These are phyloP conservation scores for Fusarium napiforme DNA, from an alignment of 2,329 filamentous ascomycete genomes.

Conservation along the genomic window DNA sequence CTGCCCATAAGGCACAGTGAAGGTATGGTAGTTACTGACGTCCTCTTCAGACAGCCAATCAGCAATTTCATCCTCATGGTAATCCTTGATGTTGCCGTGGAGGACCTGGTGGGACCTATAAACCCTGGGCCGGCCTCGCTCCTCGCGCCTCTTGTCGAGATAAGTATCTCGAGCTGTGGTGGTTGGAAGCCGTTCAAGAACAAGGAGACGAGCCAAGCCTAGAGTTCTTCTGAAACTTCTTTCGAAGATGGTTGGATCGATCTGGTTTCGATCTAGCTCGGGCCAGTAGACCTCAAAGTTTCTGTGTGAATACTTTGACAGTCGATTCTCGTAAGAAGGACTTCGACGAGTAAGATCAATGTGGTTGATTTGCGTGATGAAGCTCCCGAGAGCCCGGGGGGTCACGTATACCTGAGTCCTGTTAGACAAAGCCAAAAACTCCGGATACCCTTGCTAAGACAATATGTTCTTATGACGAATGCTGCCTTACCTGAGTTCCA, in stretches of 20 bases:
- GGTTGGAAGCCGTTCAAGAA: slow-evolving; percentile 82
- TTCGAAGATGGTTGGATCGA: slow-evolving; percentile 90
- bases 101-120: slow-evolving; percentile 52
- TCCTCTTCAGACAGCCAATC: slow-evolving; percentile 85
- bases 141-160: slow-evolving; percentile 73
- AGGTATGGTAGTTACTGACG: slow-evolving; percentile 82
- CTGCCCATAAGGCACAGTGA: slow-evolving; percentile 75
- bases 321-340: slow-evolving; percentile 86
- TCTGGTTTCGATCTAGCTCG: slow-evolving; percentile 74
- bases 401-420: slow-evolving; percentile 76
- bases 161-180: slow-evolving; percentile 75
- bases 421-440: neutral
- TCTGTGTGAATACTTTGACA: slow-evolving; percentile 85
- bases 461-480: neutral
- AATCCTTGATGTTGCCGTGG: slow-evolving; percentile 80
- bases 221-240: slow-evolving; percentile 79
- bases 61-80: slow-evolving; percentile 81
- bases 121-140: slow-evolving; percentile 74
- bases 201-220: slow-evolving; percentile 81
- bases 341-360: slow-evolving; percentile 83
- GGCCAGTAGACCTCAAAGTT: slow-evolving; percentile 89
- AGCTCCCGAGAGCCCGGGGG: slow-evolving; percentile 80
- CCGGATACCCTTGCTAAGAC: neutral
- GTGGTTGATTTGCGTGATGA: slow-evolving; percentile 84
- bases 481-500: slow-evolving; percentile 73